Conservation (phyloP, 2,329 filamentous ascomycete species). For the Fusarium sublunatum region DNA sequence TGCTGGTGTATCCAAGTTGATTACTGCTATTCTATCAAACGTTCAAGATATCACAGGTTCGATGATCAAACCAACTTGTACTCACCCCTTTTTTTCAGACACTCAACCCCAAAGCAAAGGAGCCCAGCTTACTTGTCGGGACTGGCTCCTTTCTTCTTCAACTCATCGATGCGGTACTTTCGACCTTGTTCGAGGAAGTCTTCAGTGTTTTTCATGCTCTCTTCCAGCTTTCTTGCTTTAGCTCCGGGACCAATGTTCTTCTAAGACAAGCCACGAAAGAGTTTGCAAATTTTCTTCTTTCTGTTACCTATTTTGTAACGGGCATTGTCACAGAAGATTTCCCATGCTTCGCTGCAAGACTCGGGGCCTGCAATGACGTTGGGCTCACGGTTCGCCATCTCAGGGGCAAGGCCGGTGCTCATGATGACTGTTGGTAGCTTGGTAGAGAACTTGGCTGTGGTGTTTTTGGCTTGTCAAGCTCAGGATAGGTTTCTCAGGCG, state of each 20-base stretch:
- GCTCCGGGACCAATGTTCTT: too few relatives aligned
- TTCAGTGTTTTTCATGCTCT: too few relatives aligned
- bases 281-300: too few relatives aligned
- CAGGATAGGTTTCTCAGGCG: not conserved
- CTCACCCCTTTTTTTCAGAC: not conserved
- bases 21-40: not conserved
- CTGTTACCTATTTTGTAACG: too few relatives aligned
- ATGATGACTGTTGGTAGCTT: not conserved
- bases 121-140: not conserved
- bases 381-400: not conserved
- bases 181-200: too few relatives aligned
- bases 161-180: too few relatives aligned
- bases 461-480: not conserved
- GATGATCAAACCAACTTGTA: slow-evolving; percentile 4
- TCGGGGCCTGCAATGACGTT: not conserved
- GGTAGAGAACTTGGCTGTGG: not conserved
- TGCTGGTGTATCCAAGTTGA: not conserved
- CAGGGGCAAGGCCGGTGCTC: not conserved
- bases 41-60: not conserved
- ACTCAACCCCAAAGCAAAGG: not conserved
- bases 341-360: too few relatives aligned
- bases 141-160: not conserved
- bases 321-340: too few relatives aligned
- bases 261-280: too few relatives aligned
- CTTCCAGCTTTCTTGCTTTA: too few relatives aligned